Evolutionary conservation across 495 filamentous ascomycete genomes (phyloP), one percentile per base, ranked within the genome.

Genomic region (Pseudoneurospora amorphoporcata): DNA sequence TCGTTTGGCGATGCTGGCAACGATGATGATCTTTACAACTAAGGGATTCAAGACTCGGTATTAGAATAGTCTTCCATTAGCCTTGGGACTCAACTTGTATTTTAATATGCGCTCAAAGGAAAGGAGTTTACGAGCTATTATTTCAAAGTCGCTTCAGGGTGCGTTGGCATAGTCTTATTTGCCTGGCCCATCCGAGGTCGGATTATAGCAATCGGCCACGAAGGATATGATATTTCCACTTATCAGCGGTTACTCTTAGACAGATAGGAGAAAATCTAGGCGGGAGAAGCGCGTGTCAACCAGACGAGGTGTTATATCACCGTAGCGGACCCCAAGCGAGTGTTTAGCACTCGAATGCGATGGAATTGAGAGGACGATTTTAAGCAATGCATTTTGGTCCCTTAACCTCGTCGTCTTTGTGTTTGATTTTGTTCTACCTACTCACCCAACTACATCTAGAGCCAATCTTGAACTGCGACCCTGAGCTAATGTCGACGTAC

Each of bases 1-100:
- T 86, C 89, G 40, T 95, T 95, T 78, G 92, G 92, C 45, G 89
- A 94, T 77, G 92, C 90, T 74, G 93, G 92, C 75, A 92, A 95
- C 80, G 93, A 96, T 79, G 93, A 95, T 77, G 93, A 91, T 84
- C 91, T 96, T 79, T 96, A 96, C 73, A 85, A 87, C 76, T 86
- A 83, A 32, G 61, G 8, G 43, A 29, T 70, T 71, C 7, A 65
- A 35, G 53, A 65, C 53, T 65, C 4, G 7, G 53, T 65, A 65
- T 65, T 65, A 65, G 53, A 65, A 17, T 5, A 65, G 53, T 65
- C 53, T 65, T 37, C 53, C 29, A 10, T 29, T 65, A 65, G 53
- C 53, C 23, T 65, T 65, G 53, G 29, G 19, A 2, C 53, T 65
- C 29, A 8, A 17, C 29, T 35, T 65, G 29, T 35, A 65, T 65